Evolutionary conservation across 2,329 filamentous ascomycete genomes (phyloP).

Genomic region (Colletotrichum tamarilloi): DNA sequence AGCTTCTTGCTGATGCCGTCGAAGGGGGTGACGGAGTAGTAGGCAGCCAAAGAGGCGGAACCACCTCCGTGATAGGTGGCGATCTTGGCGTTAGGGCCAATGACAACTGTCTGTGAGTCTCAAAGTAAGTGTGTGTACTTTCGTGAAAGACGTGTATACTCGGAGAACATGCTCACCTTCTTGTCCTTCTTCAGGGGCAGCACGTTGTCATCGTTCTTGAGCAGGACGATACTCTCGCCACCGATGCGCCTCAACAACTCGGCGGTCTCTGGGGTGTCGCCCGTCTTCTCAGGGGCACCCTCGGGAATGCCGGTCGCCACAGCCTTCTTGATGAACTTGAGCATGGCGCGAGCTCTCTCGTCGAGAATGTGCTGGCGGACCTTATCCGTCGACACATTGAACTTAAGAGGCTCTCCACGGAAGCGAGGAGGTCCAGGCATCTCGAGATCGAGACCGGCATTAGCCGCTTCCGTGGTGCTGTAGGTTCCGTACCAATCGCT

Average conservation of each 20-base stretch:
- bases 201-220: conserved; percentile 76
- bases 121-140: conserved; percentile 3
- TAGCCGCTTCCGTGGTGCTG: conserved; percentile 60
- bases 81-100: conserved; percentile 68
- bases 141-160: neutral
- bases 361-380: conserved; percentile 66
- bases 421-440: conserved; percentile 68
- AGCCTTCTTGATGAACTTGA: conserved; percentile 69
- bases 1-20: conserved; percentile 73
- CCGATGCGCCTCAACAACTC: conserved; percentile 73
- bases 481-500: conserved; percentile 71
- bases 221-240: conserved; percentile 76
- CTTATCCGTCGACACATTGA: conserved; percentile 66
- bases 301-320: conserved; percentile 65
- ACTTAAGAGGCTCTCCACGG: conserved; percentile 62
- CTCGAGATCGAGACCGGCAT: conserved; percentile 67
- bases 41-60: conserved; percentile 69
- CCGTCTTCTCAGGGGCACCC: conserved; percentile 62
- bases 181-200: conserved; percentile 73
- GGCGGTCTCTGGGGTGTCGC: conserved; percentile 71
- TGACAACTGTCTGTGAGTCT: conserved; percentile 57
- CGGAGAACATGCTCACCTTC: conserved; percentile 50
- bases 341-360: conserved; percentile 66
- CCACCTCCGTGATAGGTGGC: conserved; percentile 73
- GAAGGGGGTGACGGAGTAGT: conserved; percentile 78